Evolutionary conservation across 75 land plant species (phyloP).

Genomic region (Selaginella moellendorffii): DNA sequence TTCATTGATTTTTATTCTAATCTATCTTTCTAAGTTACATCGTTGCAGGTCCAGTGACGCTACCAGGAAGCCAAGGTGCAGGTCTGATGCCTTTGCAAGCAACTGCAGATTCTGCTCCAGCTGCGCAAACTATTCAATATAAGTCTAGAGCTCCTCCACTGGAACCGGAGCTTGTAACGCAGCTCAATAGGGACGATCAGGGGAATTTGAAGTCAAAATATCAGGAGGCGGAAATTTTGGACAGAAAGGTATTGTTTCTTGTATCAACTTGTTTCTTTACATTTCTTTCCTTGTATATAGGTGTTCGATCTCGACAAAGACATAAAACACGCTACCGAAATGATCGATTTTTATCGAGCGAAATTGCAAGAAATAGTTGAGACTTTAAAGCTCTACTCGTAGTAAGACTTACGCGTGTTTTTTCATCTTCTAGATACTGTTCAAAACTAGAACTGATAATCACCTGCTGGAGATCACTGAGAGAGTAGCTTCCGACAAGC

Average conservation of each 20-base stretch:
- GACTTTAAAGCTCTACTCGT: neutral
- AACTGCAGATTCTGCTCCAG: neutral
- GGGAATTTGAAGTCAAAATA: slow-evolving; percentile 35
- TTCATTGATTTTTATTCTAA: neutral
- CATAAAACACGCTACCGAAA: slow-evolving; percentile 71
- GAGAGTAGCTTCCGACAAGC: slow-evolving; percentile 72
- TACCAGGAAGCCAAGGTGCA: neutral
- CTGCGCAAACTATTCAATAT: slow-evolving; percentile 22
- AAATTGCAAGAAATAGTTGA: slow-evolving; percentile 87
- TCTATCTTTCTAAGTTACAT: neutral
- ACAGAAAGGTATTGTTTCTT: slow-evolving; percentile 42
- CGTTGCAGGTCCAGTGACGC: neutral
- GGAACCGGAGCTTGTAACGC: slow-evolving; percentile 38
- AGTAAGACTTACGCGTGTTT: neutral
- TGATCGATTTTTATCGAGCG: slow-evolving; percentile 69
- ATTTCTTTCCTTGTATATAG: neutral
- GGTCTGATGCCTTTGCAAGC: neutral
- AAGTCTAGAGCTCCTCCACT: slow-evolving; percentile 36
- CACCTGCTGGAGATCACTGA: slow-evolving; percentile 74
- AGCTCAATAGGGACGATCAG: slow-evolving; percentile 63
- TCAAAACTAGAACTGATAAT: slow-evolving; percentile 90
- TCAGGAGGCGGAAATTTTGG: slow-evolving; percentile 44
- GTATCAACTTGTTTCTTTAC: neutral
- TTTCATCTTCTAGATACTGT: slow-evolving; percentile 47
- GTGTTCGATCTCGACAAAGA: slow-evolving; percentile 28